Percentiles rank a stretch among this genome's conserved stretches.
These are phyloP conservation scores for Diutina mesorugosa DNA, from an alignment of 1,139 yeast genomes.

Conservation along the genomic window DNA sequence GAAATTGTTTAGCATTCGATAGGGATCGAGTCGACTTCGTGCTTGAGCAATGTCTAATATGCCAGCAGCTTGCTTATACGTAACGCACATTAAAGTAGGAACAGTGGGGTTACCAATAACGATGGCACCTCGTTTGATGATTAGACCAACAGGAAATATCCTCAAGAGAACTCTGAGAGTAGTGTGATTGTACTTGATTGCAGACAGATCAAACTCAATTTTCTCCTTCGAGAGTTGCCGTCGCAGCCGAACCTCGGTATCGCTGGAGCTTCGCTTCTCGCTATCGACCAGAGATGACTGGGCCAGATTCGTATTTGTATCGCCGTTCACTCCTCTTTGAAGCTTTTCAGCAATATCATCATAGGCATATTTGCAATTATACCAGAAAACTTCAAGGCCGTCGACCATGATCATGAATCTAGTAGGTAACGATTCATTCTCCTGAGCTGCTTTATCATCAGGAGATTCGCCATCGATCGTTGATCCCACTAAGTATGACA, in stretches of 20 bases:
- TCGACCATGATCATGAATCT: slow-evolving; percentile 48
- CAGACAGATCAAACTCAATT: not conserved
- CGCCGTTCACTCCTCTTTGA: slow-evolving; percentile 10
- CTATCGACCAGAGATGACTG: not conserved
- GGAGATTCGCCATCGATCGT: slow-evolving; percentile 8
- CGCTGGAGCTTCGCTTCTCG: not conserved
- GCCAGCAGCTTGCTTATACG: slow-evolving; percentile 47
- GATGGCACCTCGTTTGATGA: slow-evolving; percentile 56
- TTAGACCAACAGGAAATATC: slow-evolving; percentile 45
- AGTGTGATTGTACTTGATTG: not conserved
- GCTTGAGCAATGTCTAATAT: slow-evolving; percentile 44
- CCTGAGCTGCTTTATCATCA: slow-evolving; percentile 11
- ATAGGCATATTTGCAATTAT: slow-evolving; percentile 69
- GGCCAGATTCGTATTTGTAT: not conserved
- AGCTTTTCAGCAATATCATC: slow-evolving; percentile 45
- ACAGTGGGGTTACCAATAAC: slow-evolving; percentile 73
- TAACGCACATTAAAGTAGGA: slow-evolving; percentile 54
- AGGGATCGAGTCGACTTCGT: slow-evolving; percentile 39
- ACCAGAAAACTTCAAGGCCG: slow-evolving; percentile 74
- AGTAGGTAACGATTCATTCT: slow-evolving; percentile 41
- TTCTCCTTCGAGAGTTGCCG: not conserved
- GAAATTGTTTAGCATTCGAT: slow-evolving; percentile 30
- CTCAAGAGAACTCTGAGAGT: slow-evolving; percentile 13
- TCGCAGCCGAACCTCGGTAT: not conserved
- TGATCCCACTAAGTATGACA: slow-evolving; percentile 16